These are phyloP conservation scores for Kluyveromyces nonfermentans DNA, from an alignment of 805 yeast genomes.

Conservation along the genomic window DNA sequence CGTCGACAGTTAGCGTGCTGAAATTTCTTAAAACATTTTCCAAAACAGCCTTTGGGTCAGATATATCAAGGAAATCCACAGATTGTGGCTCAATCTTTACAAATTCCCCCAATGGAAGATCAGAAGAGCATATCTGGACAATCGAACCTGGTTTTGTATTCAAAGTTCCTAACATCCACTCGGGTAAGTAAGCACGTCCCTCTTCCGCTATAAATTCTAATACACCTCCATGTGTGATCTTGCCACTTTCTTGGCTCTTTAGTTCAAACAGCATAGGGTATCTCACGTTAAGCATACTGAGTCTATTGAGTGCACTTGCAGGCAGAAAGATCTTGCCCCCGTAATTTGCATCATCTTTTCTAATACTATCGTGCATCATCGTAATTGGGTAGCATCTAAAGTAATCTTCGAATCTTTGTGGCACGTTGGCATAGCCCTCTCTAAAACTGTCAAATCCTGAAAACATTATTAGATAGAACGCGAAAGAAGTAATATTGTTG, in stretches of 20 bases:
- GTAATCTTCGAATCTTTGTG: slow-evolving; percentile 65
- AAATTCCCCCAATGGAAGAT: slow-evolving; percentile 76
- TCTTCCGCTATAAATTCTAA: slow-evolving; percentile 95
- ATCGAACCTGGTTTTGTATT: slow-evolving; percentile 70
- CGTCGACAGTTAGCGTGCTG: slow-evolving; percentile 76
- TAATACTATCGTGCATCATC: slow-evolving; percentile 71
- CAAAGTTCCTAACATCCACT: slow-evolving; percentile 89
- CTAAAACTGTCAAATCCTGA: slow-evolving; percentile 29
- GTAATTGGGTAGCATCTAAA: slow-evolving; percentile 88
- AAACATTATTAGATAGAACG: slow-evolving; percentile 25
- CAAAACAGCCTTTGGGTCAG: slow-evolving; percentile 93
- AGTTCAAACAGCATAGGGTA: slow-evolving; percentile 94
- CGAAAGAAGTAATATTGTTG: no score
- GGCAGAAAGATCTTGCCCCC: slow-evolving; percentile 97
- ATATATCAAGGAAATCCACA: slow-evolving; percentile 82
- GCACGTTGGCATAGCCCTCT: slow-evolving; percentile 22
- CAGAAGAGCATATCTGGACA: slow-evolving; percentile 63
- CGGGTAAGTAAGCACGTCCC: slow-evolving; percentile 89
- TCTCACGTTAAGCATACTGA: slow-evolving; percentile 83
- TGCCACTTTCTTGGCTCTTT: slow-evolving; percentile 50
- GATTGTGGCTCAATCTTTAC: slow-evolving; percentile 95
- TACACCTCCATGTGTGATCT: slow-evolving; percentile 83
- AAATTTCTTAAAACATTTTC: slow-evolving; percentile 88
- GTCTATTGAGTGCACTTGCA: slow-evolving; percentile 79
- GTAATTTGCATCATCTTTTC: slow-evolving; percentile 72